Evolutionary conservation across 2,329 filamentous ascomycete genomes (phyloP), one percentile per base, ranked within the genome.

Genomic region (Curvularia sp.): DNA sequence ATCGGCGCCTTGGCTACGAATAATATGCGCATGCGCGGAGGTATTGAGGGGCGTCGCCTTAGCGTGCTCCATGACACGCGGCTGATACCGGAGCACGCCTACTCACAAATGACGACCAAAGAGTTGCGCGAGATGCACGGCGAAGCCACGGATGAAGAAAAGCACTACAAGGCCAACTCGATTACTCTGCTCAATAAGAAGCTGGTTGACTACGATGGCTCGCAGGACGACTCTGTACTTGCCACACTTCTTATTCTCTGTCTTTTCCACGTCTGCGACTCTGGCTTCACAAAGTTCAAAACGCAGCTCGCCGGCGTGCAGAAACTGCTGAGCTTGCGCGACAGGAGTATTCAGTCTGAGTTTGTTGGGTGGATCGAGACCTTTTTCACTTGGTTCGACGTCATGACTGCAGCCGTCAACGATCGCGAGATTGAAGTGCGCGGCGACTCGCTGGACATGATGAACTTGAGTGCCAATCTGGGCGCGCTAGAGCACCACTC

Each of bases 371-470:
- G 93, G 93, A 94, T 97, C 81, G 91, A 96, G 70, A 88, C 92
- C 42, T 88, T 97, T 67, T 97, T 97, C 72, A 95, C 92, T 33
- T 96, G 94, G 84, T 96, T 96, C 73, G 94, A 97, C 75, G 92
- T 93, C 55, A 92, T 97, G 79, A 93, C 92, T 0, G 92, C 92
- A 39, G 93, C 90, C 52, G 92, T 96, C 73, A 97, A 97, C 68
- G 91, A 97, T 77, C 88, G 93, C 51, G 93, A 97, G 77, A 88
- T 91, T 30, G 92, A 96, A 75, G 85, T 97, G 18, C 83, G 84
- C 38, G 85, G 85, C 26, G 81, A 84, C 33, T 85, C 84, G 51
- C 76, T 90, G 33, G 87, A 89, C 63, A 86, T 88, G 79, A 83
- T 86, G 57, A 81, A 86, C 60, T 83, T 88, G 62, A 85, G 87